Evolutionary conservation across 371 early-diverging fungal species (phyloP), one percentile per base, ranked within the genome.

Genomic region (Mortierella sp.): DNA sequence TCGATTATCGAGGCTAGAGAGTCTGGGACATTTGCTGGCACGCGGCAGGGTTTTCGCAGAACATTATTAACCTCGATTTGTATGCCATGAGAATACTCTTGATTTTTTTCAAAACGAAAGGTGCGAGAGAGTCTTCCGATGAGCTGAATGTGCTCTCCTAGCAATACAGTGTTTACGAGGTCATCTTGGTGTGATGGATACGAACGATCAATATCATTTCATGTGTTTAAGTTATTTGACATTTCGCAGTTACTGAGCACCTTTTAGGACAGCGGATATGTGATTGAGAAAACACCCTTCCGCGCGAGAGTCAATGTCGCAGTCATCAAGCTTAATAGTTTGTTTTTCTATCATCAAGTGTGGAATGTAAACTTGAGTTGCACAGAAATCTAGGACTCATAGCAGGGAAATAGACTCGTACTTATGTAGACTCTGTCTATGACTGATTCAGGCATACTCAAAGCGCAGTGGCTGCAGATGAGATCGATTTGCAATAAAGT

Each of bases 401-500:
- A 28, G 28, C 9, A 55, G 16, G 12, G 16, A 26, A 26, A 0
- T 16, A 11, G 55, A 26, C 28, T 8, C 10, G 6, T 70, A 72
- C 80, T 76, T 20, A 59, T 63, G 45, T 67, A 76, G 0, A 76
- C 76, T 32, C 83, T 61, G 22, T 81, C 83, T n/a, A 64, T 28
- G n/a, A 81, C 65, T 1, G 73, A 75, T 51, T 81, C 83, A 0
- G 73, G 45, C 83, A 81, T 81, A 5, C 69, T 52, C 26, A 45
- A 11, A 11, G 45, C 54, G 28, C 83, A 81, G 32, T 81, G 83
- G n/a, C 67, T 70, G 54, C 83, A 81, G 0, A 60, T 0, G 1
- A 75, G 70, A 61, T 81, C 83, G 16, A 81, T 66, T 18, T 61
- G 35, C 20, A 81, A 26, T 9, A 81, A 11, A 0, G 73, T 57